Percentiles rank a stretch among this genome's conserved stretches.
These are phyloP conservation scores for Cicer yamashitae DNA, from an alignment of 306 rosid genomes.

Conservation along the genomic window DNA sequence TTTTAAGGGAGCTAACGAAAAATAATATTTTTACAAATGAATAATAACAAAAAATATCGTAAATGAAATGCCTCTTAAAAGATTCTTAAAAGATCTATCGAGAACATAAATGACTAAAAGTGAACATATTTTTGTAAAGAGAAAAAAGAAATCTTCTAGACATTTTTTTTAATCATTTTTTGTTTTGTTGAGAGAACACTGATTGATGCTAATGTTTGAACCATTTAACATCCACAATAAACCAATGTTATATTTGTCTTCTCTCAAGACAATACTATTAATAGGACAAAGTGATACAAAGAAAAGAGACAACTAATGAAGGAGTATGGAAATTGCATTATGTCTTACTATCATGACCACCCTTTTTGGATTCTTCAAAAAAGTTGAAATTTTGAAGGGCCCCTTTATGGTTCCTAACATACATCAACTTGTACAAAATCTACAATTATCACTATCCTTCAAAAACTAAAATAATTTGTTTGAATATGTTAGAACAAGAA, in stretches of 20 bases:
- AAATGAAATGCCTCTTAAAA: no score
- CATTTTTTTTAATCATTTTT: neutral
- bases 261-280: neutral
- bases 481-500: conserved; percentile 12
- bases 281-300: neutral
- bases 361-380: conserved; percentile 38
- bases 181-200: neutral
- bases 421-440: conserved; percentile 8
- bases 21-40: no score
- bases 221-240: neutral
- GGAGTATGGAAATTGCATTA: conserved; percentile 42
- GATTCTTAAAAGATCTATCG: no score
- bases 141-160: neutral
- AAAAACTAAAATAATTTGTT: neutral
- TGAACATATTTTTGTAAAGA: no score
- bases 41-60: no score
- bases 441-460: neutral
- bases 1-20: no score
- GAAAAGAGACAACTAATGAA: conserved; percentile 4
- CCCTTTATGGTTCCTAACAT: neutral
- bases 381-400: conserved; percentile 32
- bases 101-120: no score
- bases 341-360: neutral
- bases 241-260: neutral
- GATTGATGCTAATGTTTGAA: neutral